Evolutionary conservation across 2,329 filamentous ascomycete genomes (phyloP).

Genomic region (Emydomyces testavorans): DNA sequence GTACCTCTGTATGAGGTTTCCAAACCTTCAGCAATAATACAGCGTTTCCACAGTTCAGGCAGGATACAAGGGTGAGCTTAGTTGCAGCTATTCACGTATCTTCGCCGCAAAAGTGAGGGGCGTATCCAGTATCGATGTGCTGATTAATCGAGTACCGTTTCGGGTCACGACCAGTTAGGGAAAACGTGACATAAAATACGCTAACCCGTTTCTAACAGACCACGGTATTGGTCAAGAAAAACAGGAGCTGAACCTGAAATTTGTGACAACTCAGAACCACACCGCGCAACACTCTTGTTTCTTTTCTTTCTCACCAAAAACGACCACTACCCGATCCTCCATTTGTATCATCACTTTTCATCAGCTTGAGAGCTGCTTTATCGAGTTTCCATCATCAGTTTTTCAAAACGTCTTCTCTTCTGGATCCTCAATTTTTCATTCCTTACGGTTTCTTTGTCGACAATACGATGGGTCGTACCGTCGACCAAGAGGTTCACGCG

Average conservation of each 20-base stretch:
- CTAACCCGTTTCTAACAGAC: slow-evolving; percentile 14
- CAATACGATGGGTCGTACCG: slow-evolving; percentile 39
- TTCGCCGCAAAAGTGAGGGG: no score
- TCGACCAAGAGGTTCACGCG: slow-evolving; percentile 43
- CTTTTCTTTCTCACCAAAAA: slow-evolving; percentile 8
- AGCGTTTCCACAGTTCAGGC: neutral
- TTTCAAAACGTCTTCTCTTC: slow-evolving; percentile 17
- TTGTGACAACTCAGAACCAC: slow-evolving; percentile 12
- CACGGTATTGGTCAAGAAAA: slow-evolving; percentile 12
- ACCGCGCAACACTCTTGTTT: slow-evolving; percentile 5
- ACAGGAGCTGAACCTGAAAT: slow-evolving; percentile 11
- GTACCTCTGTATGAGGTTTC: neutral
- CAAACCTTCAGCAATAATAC: slow-evolving; percentile 2
- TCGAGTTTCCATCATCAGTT: slow-evolving; percentile 11
- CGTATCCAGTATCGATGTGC: neutral
- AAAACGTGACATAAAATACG: slow-evolving; percentile 15
- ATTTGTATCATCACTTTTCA: neutral
- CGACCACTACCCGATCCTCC: neutral
- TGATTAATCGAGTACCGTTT: slow-evolving; percentile 4
- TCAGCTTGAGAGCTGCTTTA: neutral
- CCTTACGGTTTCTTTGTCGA: slow-evolving; percentile 14
- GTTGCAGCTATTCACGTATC: neutral
- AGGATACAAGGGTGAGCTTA: neutral
- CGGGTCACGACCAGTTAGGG: slow-evolving; percentile 1
- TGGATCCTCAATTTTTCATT: slow-evolving; percentile 19